These are phyloP conservation scores for Calonectria multiphialidica DNA, from an alignment of 2,329 filamentous ascomycete species.

Conservation along the genomic window DNA sequence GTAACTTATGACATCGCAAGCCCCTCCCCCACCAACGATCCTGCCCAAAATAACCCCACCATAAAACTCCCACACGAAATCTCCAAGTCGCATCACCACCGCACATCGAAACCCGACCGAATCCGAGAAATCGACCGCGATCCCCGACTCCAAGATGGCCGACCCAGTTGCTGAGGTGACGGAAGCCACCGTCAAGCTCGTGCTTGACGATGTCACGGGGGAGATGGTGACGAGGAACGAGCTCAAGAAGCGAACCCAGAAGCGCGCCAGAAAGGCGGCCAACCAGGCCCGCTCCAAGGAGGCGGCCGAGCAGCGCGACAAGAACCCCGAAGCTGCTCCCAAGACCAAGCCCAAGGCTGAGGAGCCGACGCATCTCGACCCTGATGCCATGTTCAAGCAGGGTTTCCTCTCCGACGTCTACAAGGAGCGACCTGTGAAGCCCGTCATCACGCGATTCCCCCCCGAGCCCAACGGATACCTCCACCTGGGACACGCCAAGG, in stretches of 20 bases:
- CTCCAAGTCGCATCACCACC: conserved; percentile 7
- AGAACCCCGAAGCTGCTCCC: conserved; percentile 44
- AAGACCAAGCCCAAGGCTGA: conserved; percentile 64
- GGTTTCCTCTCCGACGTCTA: conserved; percentile 82
- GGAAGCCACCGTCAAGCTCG: conserved; percentile 61
- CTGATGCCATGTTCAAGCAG: conserved; percentile 82
- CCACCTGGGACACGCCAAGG: conserved; percentile 94
- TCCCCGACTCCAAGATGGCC: conserved; percentile 32
- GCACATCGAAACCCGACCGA: conserved; percentile 2
- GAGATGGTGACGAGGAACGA: conserved; percentile 75
- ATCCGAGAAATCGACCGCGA: conserved; percentile 7
- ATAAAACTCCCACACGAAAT: conserved; percentile 34
- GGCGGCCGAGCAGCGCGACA: conserved; percentile 46
- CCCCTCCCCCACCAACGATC: conserved; percentile 39
- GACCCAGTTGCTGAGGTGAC: conserved; percentile 43
- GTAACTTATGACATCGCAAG: conserved; percentile 29
- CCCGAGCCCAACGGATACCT: conserved; percentile 94
- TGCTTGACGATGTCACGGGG: conserved; percentile 73
- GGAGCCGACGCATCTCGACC: conserved; percentile 58
- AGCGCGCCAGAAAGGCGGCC: conserved; percentile 68
- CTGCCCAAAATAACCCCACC: conserved; percentile 44
- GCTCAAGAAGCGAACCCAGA: conserved; percentile 71
- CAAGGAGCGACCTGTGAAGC: conserved; percentile 72
- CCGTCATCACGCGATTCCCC: conserved; percentile 80
- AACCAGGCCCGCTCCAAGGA: conserved; percentile 62